Conservation (phyloP, 2,329 filamentous ascomycete species). For the Botryotinia narcissicola region DNA sequence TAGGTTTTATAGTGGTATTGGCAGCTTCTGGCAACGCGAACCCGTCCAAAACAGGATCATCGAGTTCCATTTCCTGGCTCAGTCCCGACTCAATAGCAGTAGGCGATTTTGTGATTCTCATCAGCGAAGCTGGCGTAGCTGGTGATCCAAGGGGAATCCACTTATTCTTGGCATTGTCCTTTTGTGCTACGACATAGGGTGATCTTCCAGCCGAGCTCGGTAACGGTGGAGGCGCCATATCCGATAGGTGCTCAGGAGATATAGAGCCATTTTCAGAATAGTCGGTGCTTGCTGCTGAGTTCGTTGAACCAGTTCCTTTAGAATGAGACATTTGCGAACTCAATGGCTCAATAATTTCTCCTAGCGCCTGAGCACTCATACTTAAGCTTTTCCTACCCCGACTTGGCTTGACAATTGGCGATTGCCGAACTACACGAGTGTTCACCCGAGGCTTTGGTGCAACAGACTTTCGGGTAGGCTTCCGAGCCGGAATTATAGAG, state of each 20-base stretch:
- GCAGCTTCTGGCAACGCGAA: conserved; percentile 73
- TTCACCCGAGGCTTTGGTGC: conserved; percentile 30
- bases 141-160: conserved; percentile 48
- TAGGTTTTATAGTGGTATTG: conserved; percentile 48
- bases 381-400: conserved; percentile 45
- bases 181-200: conserved; percentile 62
- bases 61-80: conserved; percentile 47
- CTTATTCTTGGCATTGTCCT: conserved; percentile 41
- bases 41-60: conserved; percentile 59
- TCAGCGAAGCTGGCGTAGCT: conserved; percentile 83
- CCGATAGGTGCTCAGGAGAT: conserved; percentile 60
- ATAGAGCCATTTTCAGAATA: conserved; percentile 64
- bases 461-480: conserved; percentile 29
- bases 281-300: conserved; percentile 43
- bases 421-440: conserved; percentile 40
- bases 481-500: conserved; percentile 28
- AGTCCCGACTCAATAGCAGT: conserved; percentile 40
- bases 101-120: conserved; percentile 59
- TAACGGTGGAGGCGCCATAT: conserved; percentile 66
- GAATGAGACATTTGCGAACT: conserved; percentile 40
- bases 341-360: conserved; percentile 39
- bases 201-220: conserved; percentile 64
- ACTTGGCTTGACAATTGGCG: conserved; percentile 42
- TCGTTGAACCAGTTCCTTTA: conserved; percentile 40
- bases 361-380: conserved; percentile 44